Base-by-base conservation (phyloP, 768 basidiomycete genomes). In the Amanita jacksonii region DNA sequence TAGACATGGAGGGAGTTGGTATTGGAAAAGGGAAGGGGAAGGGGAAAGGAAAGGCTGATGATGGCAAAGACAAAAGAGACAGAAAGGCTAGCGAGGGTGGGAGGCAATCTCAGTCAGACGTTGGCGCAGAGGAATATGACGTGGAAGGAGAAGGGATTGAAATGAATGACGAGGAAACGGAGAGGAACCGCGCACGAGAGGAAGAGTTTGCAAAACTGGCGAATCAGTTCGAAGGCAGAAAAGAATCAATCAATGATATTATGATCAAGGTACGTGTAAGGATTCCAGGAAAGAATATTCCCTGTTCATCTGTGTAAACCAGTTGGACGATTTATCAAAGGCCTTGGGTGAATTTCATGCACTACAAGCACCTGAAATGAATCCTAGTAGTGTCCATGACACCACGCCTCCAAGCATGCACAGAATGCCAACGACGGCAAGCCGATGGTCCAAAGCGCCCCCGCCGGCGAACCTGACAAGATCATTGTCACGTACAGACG, bases 1-100 rank as follows among this genome's bases (percentile, higher is more conserved):
- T 79, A 8, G 76, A 80, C 19, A 83, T 88, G 81, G 85, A 88
- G 57, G 72, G 72, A 31, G 69, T 81, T 36, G 76, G 78, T 1
- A 51, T 61, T 24, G 51, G 63, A 31, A 54, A 57, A 30, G 56
- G 50, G 8, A 58, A 58, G 47, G 46, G 27, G 15, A 60, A 62
- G 42, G 51, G 57, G 47, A 47, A 52, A 30, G 60, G 66, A 47
- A 44, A n/a, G n/a, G n/a, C n/a, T n/a, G n/a, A n/a, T n/a, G n/a
- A n/a, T n/a, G n/a, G 58, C 10, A 68, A 69, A 46, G 60, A 63
- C 7, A 67, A 66, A n/a, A 61, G 52, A 38, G 57, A 62, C 45
- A 62, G 60, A 20, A 50, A 43, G 46, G 39, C 18, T 20, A 39
- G 28, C 27, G 45, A 44, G 28, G 20, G 42, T 25, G 35, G 48